Conservation (phyloP, 2,329 filamentous ascomycete species). For the Colletotrichum sojae region DNA sequence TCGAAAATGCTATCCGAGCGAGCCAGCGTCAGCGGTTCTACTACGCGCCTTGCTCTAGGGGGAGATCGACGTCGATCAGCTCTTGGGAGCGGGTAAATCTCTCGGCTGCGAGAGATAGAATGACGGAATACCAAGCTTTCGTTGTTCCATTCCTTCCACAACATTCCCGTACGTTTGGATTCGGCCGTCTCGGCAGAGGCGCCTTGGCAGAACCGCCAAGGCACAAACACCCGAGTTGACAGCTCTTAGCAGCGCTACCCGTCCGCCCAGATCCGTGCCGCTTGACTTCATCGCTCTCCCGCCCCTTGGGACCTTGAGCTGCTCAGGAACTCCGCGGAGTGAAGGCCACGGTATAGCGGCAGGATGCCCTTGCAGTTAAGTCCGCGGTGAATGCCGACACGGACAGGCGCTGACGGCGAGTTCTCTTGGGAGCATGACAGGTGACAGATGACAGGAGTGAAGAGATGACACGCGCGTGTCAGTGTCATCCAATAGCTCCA, state of each 20-base stretch:
- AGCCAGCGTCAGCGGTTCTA: neutral
- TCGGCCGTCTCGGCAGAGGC: neutral
- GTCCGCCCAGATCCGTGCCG: neutral
- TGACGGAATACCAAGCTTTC: conserved; percentile 1
- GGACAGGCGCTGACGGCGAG: neutral
- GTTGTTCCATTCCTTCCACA: neutral
- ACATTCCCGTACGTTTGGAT: neutral
- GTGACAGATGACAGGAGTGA: conserved; percentile 31
- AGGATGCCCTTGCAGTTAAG: neutral
- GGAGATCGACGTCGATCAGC: conserved; percentile 22
- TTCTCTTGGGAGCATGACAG: neutral
- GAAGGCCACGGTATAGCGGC: neutral
- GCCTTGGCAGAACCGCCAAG: neutral
- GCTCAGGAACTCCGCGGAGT: neutral
- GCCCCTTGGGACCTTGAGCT: neutral
- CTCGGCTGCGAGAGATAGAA: neutral
- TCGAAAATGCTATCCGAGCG: neutral
- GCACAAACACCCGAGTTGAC: conserved; percentile 17
- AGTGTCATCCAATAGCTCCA: conserved; percentile 28
- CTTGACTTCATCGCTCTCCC: neutral
- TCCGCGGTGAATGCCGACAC: neutral
- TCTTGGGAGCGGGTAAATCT: neutral
- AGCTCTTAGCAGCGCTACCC: conserved; percentile 7
- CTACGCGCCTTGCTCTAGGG: neutral
- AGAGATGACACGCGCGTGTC: conserved; percentile 15